A percentile compares a stretch with the other conserved stretches of the same genome.
phyloP scores from a whole-genome alignment of 2,329 filamentous ascomycete species.

The Ceratocystis smalleyi region DNA sequence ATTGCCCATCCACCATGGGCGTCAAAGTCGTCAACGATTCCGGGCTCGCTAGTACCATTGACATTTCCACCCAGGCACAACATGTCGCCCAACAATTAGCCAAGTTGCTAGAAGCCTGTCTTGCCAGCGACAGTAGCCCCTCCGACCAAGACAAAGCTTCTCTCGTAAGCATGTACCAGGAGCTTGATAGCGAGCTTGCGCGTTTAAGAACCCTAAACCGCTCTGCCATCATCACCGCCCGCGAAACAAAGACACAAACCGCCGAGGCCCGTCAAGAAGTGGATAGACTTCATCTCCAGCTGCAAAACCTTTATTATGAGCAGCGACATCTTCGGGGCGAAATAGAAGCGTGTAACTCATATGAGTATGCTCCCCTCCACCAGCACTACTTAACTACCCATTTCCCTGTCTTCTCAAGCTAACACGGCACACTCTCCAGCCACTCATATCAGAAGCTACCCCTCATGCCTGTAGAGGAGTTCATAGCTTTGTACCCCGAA shows the following conservation, averaged over 20 bases:
- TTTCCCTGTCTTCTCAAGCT: background rate
- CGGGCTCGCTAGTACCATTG: constrained; percentile 50
- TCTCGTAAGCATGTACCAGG: constrained; percentile 3
- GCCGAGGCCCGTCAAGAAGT: constrained; percentile 81
- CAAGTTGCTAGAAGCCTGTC: constrained; percentile 31
- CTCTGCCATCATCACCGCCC: constrained; percentile 61
- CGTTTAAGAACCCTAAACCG: constrained; percentile 73
- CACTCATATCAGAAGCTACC: constrained; percentile 81
- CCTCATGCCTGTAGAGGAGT: constrained; percentile 69
- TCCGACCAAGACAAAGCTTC: background rate
- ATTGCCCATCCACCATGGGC: background rate
- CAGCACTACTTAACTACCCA: background rate
- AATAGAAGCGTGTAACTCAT: constrained; percentile 78
- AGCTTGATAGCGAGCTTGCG: constrained; percentile 47
- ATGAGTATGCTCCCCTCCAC: constrained; percentile 49
- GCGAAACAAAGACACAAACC: constrained; percentile 73
- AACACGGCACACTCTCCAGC: constrained; percentile 30
- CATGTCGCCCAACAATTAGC: constrained; percentile 54
- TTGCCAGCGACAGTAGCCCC: constrained; percentile 30
- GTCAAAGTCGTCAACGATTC: constrained; percentile 26
- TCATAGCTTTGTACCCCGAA: constrained; percentile 61
- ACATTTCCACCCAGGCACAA: constrained; percentile 57
- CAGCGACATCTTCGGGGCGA: constrained; percentile 81
- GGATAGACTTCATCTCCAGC: constrained; percentile 74
- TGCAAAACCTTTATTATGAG: constrained; percentile 95